Conservation (phyloP, 2,329 filamentous ascomycete genomes). For the Celoporthe dispersa region DNA sequence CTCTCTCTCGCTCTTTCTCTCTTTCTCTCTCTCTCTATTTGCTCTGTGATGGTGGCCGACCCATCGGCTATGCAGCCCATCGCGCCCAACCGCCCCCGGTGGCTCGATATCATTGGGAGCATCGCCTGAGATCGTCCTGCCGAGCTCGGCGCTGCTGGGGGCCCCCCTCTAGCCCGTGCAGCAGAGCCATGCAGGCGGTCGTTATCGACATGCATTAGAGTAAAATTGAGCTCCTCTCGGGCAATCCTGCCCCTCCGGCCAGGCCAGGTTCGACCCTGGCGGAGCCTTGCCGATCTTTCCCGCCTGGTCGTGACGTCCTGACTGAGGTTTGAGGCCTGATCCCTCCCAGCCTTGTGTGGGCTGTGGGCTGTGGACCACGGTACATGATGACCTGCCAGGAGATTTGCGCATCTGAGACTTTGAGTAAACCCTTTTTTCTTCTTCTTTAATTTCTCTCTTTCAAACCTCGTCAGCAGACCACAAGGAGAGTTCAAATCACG, state of each 20-base stretch:
- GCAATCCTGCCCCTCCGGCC: background rate
- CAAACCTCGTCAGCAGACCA: background rate
- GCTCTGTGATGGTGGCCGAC: background rate
- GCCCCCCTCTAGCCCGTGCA: too few relatives aligned
- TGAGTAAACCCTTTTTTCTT: background rate
- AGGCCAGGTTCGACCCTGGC: background rate
- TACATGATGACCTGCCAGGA: background rate
- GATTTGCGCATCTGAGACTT: background rate
- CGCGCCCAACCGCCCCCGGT: background rate
- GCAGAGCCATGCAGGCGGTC: background rate
- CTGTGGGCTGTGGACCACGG: background rate
- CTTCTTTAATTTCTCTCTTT: background rate
- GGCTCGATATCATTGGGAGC: background rate
- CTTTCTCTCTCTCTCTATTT: too few relatives aligned
- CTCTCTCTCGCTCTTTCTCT: too few relatives aligned
- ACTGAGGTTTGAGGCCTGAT: background rate
- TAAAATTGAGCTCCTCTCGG: background rate
- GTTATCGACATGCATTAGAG: constrained; percentile 2
- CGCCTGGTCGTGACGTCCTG: background rate
- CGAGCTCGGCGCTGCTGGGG: background rate
- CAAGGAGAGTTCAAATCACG: background rate
- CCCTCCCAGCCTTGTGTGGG: background rate
- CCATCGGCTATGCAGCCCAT: background rate
- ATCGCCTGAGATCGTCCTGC: background rate
- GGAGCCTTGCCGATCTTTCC: background rate